Base-by-base conservation (phyloP, 371 early-diverging fungal species). In the Phascolomyces articulosus region DNA sequence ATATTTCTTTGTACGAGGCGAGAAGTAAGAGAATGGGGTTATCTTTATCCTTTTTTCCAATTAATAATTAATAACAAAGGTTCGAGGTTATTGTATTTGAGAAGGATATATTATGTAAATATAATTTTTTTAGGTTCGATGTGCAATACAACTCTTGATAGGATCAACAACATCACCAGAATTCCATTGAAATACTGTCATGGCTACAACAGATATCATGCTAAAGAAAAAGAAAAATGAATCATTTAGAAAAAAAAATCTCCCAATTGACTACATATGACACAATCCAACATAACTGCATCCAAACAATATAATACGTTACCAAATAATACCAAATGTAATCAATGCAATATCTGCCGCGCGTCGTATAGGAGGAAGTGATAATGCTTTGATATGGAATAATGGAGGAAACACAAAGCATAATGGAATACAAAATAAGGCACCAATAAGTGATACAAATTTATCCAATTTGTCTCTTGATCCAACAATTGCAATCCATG, bases 351-450 rank as follows among this genome's bases (percentile, higher is more conserved):
- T 63, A 65, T 94, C 90, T 24, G 75, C 79, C 1, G 62, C 38
- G 1, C 69, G 67, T 40, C 78, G 72, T 31, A 79, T 77, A 18
- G 64, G 49, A 23, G 77, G 77, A 16, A 77, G 54, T 7, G 90
- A 78, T 27, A 85, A 67, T 2, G 85, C 89, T 68, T 83, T 88
- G 69, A 80, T 77, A 77, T 94, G 94, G 83, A 94, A 93, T 41
- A 94, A 67, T 3, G 93, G 85, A 7, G 94, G 95, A 74, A 93
- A 95, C 20, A 95, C 84, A 65, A 94, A 94, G 41, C 89, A 85
- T 56, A 91, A 70, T 18, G 90, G 90, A 23, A 87, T 84, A 68
- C 87, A 85, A 58, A 78, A 75, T 0, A 81, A 60, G 0, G 81
- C 78, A 13, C 95, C 96, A 20, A 93, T 88, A 20, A 94, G 77